phyloP scores from a whole-genome alignment of 805 yeast genomes.

The Kodamaea kakaduensis region DNA sequence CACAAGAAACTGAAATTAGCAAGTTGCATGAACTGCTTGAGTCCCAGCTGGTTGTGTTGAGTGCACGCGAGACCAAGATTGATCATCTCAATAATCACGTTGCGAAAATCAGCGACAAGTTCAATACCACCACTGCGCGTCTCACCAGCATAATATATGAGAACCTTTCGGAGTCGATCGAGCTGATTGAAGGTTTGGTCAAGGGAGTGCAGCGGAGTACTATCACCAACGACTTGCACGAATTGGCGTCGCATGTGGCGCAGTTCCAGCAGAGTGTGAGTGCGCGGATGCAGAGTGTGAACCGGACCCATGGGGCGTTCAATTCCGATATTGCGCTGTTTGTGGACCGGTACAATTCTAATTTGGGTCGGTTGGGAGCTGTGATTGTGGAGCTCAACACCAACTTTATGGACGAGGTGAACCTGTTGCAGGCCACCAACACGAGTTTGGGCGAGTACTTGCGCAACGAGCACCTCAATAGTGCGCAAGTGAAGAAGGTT shows the following conservation, averaged over 20 bases:
- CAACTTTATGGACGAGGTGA: conserved; percentile 3
- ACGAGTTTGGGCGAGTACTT: conserved; percentile 2
- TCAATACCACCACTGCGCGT: conserved; percentile 11
- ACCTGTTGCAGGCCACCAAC: neutral
- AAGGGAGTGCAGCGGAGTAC: conserved; percentile 1
- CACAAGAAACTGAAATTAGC: conserved; percentile 1
- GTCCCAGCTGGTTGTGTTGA: conserved; percentile 1
- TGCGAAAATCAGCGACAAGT: conserved; percentile 11
- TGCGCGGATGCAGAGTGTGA: conserved; percentile 8
- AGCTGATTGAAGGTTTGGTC: conserved; percentile 4
- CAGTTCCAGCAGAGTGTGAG: conserved; percentile 7
- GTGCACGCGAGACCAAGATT: conserved; percentile 7
- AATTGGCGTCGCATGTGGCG: conserved; percentile 4
- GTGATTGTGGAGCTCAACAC: conserved; percentile 6
- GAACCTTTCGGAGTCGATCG: conserved; percentile 12
- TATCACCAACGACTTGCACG: conserved; percentile 3
- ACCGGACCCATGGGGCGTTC: conserved; percentile 2
- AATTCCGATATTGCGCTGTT: conserved; percentile 2
- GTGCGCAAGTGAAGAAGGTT: neutral
- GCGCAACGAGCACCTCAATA: conserved; percentile 5
- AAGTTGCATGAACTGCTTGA: neutral
- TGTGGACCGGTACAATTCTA: conserved; percentile 11
- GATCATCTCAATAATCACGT: conserved; percentile 9
- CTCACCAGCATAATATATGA: conserved; percentile 12
- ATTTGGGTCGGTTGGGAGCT: conserved; percentile 5